Evolutionary conservation across 1,284 basidiomycete genomes (phyloP).

Genomic region (Cryptococcus neoformans): DNA sequence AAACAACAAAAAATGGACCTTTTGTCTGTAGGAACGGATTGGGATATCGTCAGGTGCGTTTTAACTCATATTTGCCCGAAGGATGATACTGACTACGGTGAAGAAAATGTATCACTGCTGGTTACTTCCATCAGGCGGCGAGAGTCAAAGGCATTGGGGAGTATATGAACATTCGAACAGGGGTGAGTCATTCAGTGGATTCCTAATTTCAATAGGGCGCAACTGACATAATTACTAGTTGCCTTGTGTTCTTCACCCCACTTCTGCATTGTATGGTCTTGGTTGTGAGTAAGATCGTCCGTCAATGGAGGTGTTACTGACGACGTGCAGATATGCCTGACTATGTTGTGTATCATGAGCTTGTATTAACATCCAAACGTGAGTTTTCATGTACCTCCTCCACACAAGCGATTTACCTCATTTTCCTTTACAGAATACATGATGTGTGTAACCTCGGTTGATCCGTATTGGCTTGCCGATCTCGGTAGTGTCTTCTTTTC

Average conservation of each 20-base stretch:
- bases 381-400: conserved; percentile 3
- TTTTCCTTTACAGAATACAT: conserved; percentile 65
- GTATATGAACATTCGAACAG: conserved; percentile 97
- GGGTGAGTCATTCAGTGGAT: conserved; percentile 49
- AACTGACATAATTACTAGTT: conserved; percentile 24
- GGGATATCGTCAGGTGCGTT: conserved; percentile 78
- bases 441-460: conserved; percentile 93
- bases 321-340: conserved; percentile 74
- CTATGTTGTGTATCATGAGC: conserved; percentile 95
- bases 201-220: conserved; percentile 5
- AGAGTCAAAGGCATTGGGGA: conserved; percentile 98
- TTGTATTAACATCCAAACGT: conserved; percentile 87
- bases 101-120: conserved; percentile 95
- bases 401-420: conserved; percentile 1
- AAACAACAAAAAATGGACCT: conserved; percentile 93
- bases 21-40: conserved; percentile 88
- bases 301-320: conserved; percentile 3
- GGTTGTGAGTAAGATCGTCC: conserved; percentile 65
- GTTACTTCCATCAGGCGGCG: conserved; percentile 99
- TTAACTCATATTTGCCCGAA: not conserved
- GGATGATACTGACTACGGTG: conserved; percentile 15
- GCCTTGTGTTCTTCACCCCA: conserved; percentile 72
- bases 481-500: conserved; percentile 93
- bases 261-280: conserved; percentile 91
- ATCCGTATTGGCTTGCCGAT: conserved; percentile 93